Percentiles rank a stretch among this genome's conserved stretches.
Evolutionary conservation across 2,329 filamentous ascomycete genomes (phyloP).

Genomic region (Curvularia sp.): DNA sequence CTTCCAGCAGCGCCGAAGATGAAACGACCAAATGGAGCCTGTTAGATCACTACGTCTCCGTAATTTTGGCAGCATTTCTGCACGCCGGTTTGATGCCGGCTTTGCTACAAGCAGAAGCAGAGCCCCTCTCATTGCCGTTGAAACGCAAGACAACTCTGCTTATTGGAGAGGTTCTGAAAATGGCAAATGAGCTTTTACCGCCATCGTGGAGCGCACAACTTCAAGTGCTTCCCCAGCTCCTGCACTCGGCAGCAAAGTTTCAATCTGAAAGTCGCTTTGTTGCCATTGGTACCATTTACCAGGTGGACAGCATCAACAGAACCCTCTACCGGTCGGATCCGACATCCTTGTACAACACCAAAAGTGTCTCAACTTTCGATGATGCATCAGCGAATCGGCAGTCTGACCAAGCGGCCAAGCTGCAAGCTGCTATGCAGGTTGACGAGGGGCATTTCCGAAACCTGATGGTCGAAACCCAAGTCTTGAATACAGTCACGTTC

Average conservation of each 20-base stretch:
- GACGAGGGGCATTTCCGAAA: slow-evolving; percentile 69
- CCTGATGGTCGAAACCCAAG: slow-evolving; percentile 77
- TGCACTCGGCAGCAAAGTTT: slow-evolving; percentile 77
- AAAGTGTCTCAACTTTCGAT: slow-evolving; percentile 32
- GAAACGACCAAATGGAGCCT: slow-evolving; percentile 74
- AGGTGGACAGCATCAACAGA: slow-evolving; percentile 95
- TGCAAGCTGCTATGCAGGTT: slow-evolving; percentile 65
- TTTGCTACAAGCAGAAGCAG: slow-evolving; percentile 67
- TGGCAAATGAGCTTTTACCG: slow-evolving; percentile 85
- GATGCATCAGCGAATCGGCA: slow-evolving; percentile 43
- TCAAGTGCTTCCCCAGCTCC: slow-evolving; percentile 85
- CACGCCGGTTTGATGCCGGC: slow-evolving; percentile 72
- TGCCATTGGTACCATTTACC: slow-evolving; percentile 91
- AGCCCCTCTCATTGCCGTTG: slow-evolving; percentile 71
- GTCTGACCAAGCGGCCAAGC: slow-evolving; percentile 55
- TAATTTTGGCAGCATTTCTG: slow-evolving; percentile 84
- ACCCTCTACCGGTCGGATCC: slow-evolving; percentile 82
- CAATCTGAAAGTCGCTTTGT: slow-evolving; percentile 75
- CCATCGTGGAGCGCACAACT: slow-evolving; percentile 81
- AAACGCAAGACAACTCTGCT: slow-evolving; percentile 90
- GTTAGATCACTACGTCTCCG: slow-evolving; percentile 90
- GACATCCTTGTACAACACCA: slow-evolving; percentile 45
- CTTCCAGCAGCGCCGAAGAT: slow-evolving; percentile 72
- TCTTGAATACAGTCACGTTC: slow-evolving; percentile 88
- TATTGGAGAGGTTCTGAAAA: slow-evolving; percentile 87